These are phyloP conservation scores for Fragaria iinumae DNA, from an alignment of 306 rosid genomes.

Conservation along the genomic window DNA sequence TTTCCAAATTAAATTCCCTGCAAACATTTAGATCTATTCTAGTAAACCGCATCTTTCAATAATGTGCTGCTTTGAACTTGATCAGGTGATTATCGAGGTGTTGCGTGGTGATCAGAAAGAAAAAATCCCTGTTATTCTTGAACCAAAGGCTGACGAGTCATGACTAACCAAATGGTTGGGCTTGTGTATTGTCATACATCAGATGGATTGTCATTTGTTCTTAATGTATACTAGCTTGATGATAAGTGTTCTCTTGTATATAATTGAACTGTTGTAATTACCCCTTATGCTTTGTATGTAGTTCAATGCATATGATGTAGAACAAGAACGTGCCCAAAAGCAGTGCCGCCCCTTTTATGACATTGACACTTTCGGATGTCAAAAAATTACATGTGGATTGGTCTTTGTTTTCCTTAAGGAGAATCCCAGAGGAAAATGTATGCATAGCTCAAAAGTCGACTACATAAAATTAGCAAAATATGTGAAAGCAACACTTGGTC, in stretches of 20 bases:
- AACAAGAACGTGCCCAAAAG: background rate
- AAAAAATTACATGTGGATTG: background rate
- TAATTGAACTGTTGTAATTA: background rate
- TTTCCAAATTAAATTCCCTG: background rate
- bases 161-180: slow-evolving; percentile 30
- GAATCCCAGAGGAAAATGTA: background rate
- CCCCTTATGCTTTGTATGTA: background rate
- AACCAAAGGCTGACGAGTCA: slow-evolving; percentile 87
- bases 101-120: slow-evolving; percentile 95
- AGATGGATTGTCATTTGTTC: slow-evolving; percentile 5
- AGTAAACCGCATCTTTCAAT: background rate
- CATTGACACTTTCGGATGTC: background rate
- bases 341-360: background rate
- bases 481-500: background rate
- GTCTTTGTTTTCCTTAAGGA: background rate
- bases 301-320: slow-evolving; percentile 2
- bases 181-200: background rate
- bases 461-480: slow-evolving; percentile 14
- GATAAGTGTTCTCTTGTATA: slow-evolving; percentile 21
- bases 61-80: slow-evolving; percentile 13
- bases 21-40: background rate
- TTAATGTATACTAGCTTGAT: slow-evolving; percentile 1
- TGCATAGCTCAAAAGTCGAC: slow-evolving; percentile 5
- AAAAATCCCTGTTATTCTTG: slow-evolving; percentile 82
- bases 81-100: slow-evolving; percentile 84